A percentile compares a stretch with the other conserved stretches of the same genome.
These are phyloP conservation scores for Bauhinia variegata DNA, from an alignment of 306 rosid species.

Conservation along the genomic window DNA sequence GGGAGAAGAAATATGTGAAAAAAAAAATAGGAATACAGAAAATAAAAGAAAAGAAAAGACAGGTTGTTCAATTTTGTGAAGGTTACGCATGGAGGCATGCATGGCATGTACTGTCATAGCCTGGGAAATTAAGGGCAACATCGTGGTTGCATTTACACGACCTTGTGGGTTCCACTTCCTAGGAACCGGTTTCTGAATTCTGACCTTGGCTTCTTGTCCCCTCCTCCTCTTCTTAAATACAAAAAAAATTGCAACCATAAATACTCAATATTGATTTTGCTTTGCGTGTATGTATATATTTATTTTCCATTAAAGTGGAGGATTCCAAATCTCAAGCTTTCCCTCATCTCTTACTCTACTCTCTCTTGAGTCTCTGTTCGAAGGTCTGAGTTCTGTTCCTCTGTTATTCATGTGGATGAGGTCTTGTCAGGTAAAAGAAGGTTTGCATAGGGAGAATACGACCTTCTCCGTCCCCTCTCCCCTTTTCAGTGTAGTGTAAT, in stretches of 20 bases:
- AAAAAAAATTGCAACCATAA: too few species aligned
- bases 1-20: too few species aligned
- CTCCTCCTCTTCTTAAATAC: constrained; percentile 9
- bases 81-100: too few species aligned
- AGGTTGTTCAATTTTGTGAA: not conserved
- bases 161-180: constrained; percentile 45
- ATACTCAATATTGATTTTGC: not conserved
- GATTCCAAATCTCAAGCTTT: not conserved
- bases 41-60: too few species aligned
- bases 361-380: constrained; percentile 12
- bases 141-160: constrained; percentile 49
- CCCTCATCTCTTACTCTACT: too few species aligned
- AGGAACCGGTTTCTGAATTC: constrained; percentile 32
- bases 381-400: constrained; percentile 11
- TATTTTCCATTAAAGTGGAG: not conserved
- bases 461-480: not conserved
- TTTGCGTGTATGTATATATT: not conserved
- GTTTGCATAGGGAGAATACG: constrained; percentile 15
- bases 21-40: too few species aligned
- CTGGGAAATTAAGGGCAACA: too few species aligned
- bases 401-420: constrained; percentile 49
- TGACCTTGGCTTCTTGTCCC: too few species aligned
- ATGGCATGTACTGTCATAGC: not conserved
- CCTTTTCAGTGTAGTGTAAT: constrained; percentile 47
- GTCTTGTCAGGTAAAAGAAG: constrained; percentile 57